phyloP scores from a whole-genome alignment of 2,329 filamentous ascomycete species.

The Helminthosporium solani region DNA sequence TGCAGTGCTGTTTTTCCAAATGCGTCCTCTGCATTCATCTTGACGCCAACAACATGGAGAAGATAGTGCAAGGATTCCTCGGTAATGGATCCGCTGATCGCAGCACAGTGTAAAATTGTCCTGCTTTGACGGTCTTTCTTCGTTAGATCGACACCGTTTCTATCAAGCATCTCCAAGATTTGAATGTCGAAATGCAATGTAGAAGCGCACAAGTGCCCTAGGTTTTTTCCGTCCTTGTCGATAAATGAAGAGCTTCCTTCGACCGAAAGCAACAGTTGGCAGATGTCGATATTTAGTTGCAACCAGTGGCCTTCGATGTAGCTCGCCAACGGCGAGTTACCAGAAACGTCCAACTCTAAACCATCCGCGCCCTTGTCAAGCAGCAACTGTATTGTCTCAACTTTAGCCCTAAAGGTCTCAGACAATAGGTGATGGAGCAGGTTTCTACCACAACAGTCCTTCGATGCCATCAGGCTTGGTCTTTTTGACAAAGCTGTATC shows the following conservation, averaged over 20 bases:
- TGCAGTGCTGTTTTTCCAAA: constrained; percentile 11
- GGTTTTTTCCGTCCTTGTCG: constrained; percentile 8
- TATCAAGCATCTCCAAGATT: constrained; percentile 4
- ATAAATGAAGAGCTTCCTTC: constrained; percentile 12
- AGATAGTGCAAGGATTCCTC: constrained; percentile 9
- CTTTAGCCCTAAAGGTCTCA: not conserved
- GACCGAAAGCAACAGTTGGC: constrained; percentile 3
- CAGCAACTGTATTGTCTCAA: constrained; percentile 10
- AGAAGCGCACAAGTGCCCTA: constrained; percentile 7
- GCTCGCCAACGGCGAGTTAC: constrained; percentile 5
- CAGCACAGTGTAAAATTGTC: constrained; percentile 9
- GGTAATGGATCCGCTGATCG: constrained; percentile 6
- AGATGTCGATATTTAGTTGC: constrained; percentile 1
- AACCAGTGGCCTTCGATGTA: constrained; percentile 1
- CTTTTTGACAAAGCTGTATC: not conserved
- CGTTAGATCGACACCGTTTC: constrained; percentile 9
- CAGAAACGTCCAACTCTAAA: constrained; percentile 9
- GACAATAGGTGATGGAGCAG: constrained; percentile 8
- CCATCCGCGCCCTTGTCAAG: constrained; percentile 8
- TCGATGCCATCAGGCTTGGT: not conserved
- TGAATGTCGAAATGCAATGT: constrained; percentile 1
- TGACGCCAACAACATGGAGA: constrained; percentile 9
- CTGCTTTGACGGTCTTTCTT: constrained; percentile 9
- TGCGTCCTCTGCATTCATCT: constrained; percentile 9
- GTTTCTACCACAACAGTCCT: constrained; percentile 6